These are phyloP conservation scores for Cryptomeria japonica DNA, from an alignment of 75 land plant genomes.

Conservation along the genomic window DNA sequence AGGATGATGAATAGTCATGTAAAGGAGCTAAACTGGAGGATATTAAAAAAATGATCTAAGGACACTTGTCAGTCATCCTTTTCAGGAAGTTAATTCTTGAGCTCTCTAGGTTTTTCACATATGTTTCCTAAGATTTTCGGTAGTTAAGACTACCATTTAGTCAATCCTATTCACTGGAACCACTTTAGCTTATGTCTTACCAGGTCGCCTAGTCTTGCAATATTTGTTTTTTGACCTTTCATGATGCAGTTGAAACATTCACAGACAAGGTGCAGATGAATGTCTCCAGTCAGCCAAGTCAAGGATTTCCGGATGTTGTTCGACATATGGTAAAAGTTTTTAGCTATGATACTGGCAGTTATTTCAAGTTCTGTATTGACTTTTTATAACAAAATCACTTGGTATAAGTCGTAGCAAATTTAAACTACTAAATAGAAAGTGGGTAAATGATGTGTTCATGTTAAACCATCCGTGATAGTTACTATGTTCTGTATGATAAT, in stretches of 20 bases:
- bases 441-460: background rate
- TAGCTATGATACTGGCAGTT: background rate
- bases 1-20: background rate
- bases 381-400: background rate
- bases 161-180: background rate
- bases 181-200: background rate
- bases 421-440: background rate
- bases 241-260: conserved; percentile 2
- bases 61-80: background rate
- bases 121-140: background rate
- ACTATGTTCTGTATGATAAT: background rate
- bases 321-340: conserved; percentile 7
- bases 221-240: conserved; percentile 1
- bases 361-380: background rate
- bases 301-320: background rate
- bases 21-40: background rate
- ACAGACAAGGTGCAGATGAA: conserved; percentile 3
- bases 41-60: background rate
- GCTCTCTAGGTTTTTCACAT: background rate
- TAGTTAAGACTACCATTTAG: background rate
- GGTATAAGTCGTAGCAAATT: background rate
- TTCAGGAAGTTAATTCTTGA: background rate
- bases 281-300: conserved; percentile 2
- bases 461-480: background rate
- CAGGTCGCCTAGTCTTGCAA: background rate